These are phyloP conservation scores for Incumbomyces delicatus DNA, from an alignment of 2,329 filamentous ascomycete species.

Conservation along the genomic window DNA sequence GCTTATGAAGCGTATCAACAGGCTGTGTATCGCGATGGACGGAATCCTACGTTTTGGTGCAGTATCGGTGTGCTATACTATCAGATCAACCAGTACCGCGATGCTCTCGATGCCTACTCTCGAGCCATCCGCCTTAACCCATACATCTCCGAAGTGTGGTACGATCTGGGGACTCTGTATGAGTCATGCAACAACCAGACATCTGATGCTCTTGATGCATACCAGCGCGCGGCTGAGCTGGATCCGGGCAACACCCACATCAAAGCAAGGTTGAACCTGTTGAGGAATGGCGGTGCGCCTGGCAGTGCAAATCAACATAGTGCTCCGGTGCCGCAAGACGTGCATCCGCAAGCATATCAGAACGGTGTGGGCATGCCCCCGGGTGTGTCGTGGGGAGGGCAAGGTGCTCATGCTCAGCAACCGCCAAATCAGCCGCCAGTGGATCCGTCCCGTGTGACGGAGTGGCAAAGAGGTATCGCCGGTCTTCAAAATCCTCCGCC, in stretches of 20 bases:
- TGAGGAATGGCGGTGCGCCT: conserved; percentile 69
- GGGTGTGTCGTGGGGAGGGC: conserved; percentile 76
- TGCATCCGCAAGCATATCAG: conserved; percentile 91
- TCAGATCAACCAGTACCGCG: conserved; percentile 98
- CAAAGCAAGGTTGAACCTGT: conserved; percentile 81
- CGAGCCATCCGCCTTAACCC: conserved; percentile 93
- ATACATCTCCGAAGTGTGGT: conserved; percentile 98
- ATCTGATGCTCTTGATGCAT: conserved; percentile 88
- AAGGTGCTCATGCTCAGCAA: conserved; percentile 25
- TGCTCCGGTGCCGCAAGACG: conserved; percentile 86
- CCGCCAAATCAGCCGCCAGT: conserved; percentile 41
- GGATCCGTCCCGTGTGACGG: conserved; percentile 45
- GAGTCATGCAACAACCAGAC: conserved; percentile 99
- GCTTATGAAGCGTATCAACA: conserved; percentile 98
- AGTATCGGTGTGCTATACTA: conserved; percentile 98
- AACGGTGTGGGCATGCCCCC: conserved; percentile 73
- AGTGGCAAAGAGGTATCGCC: conserved; percentile 60
- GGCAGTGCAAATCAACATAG: conserved; percentile 60
- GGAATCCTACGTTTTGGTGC: conserved; percentile 98
- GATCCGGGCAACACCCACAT: conserved; percentile 92
- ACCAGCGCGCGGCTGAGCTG: conserved; percentile 85
- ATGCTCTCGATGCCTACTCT: conserved; percentile 94
- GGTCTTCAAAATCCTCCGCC: conserved; percentile 58
- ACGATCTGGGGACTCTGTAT: conserved; percentile 94
- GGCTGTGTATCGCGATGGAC: conserved; percentile 92